Evolutionary conservation across 2,329 filamentous ascomycete species (phyloP).

Genomic region (Aureobasidium sp.): DNA sequence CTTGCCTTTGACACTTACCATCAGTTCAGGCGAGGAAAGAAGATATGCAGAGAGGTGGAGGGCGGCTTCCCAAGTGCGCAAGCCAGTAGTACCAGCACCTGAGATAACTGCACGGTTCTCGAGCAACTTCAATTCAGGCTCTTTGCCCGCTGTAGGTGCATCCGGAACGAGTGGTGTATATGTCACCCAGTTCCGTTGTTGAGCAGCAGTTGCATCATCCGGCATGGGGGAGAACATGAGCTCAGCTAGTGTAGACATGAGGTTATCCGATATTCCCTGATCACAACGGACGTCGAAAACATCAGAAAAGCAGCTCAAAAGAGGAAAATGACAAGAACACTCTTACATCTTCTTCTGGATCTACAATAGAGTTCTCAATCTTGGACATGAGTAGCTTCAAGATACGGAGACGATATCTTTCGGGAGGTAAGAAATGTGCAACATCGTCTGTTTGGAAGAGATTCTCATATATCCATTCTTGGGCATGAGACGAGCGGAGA

Average conservation of each 20-base stretch:
- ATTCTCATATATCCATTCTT: slow-evolving; percentile 56
- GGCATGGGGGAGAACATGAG: slow-evolving; percentile 57
- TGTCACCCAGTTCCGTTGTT: slow-evolving; percentile 67
- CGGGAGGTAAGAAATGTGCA: slow-evolving; percentile 52
- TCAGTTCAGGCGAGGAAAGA: slow-evolving; percentile 33
- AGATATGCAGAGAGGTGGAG: slow-evolving; percentile 65
- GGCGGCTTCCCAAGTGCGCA: slow-evolving; percentile 75
- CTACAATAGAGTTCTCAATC: slow-evolving; percentile 65
- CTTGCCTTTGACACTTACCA: slow-evolving; percentile 42
- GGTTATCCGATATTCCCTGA: slow-evolving; percentile 75
- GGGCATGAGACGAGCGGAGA: slow-evolving; percentile 54
- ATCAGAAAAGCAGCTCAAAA: slow-evolving; percentile 18
- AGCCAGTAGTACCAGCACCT: slow-evolving; percentile 63
- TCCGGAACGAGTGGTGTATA: slow-evolving; percentile 43
- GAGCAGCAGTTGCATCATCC: slow-evolving; percentile 57
- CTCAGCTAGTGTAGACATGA: slow-evolving; percentile 60
- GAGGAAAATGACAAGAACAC: slow-evolving; percentile 14
- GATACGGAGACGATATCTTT: slow-evolving; percentile 60
- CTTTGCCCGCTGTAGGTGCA: slow-evolving; percentile 17
- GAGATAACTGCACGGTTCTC: slow-evolving; percentile 64
- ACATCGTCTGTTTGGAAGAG: slow-evolving; percentile 56
- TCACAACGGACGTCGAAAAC: slow-evolving; percentile 20
- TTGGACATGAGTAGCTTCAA: slow-evolving; percentile 63
- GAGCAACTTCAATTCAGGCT: slow-evolving; percentile 49
- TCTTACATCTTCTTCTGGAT: slow-evolving; percentile 84